Base-by-base conservation (phyloP, 208 protist genomes). In the Trypanosoma vivax region DNA sequence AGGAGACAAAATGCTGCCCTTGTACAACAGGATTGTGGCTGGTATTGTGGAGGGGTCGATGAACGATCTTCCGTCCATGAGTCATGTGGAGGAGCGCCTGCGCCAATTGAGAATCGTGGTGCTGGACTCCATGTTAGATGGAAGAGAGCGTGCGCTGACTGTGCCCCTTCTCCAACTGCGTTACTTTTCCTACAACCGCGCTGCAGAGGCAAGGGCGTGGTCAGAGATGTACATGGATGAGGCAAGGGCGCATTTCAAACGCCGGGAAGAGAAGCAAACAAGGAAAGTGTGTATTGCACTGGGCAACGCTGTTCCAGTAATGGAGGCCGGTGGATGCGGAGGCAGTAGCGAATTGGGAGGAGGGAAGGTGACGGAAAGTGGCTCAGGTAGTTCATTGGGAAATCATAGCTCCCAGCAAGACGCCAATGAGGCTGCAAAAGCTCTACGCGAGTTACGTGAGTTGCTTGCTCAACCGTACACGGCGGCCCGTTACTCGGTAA, bases 121-220 rank as follows among this genome's bases (percentile, higher is more conserved):
- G n/a, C 27, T 73, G 21, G 41, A 57, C 30, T 23, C 39, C 5
- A 52, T 60, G 2, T 39, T 60, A 24, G 49, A 64, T 18, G 52
- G 53, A 28, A 30, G 60, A 45, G 48, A 48, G 25, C 67, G 67
- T 5, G 60, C 66, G 33, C 55, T 67, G 3, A 65, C 60, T 13
- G 41, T 74, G 45, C 40, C 61, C 5, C 54, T 70, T 41, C 45
- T 59, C 13, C 49, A 69, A 49, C 38, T 64, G 25, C 42, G 52
- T 23, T 79, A 75, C 41, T 62, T 72, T 39, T 59, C 54, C 3
- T 58, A 50, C 16, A 79, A 79, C 38, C 19, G 61, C 34, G 7
- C 56, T 2, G 33, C 16, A 5, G 30, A 57, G 25, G 40, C 53
- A 46, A 43, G 50, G n/a, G 43, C 28, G 42, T 79, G 73, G 73